Evolutionary conservation across 1,139 yeast species (phyloP).

Genomic region (Geotrichum reessii): DNA sequence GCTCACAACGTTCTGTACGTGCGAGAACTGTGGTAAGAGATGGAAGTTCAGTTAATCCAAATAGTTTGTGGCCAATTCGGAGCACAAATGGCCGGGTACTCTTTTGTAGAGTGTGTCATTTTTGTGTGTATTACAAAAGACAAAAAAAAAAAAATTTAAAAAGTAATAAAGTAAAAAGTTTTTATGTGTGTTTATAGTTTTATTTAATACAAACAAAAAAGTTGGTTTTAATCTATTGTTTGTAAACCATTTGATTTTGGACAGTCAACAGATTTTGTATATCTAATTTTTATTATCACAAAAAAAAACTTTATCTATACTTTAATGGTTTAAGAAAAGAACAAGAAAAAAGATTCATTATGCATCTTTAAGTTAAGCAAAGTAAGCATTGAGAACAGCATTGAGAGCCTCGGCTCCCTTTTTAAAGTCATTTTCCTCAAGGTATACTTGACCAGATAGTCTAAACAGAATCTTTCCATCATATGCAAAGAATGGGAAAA

Average conservation of each 20-base stretch:
- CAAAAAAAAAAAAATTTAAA: not conserved
- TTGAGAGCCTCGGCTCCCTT: constrained; percentile 39
- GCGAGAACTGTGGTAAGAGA: constrained; percentile 95
- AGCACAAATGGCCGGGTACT: not conserved
- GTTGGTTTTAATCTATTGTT: not conserved
- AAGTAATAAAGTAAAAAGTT: not conserved
- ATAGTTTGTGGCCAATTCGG: not conserved
- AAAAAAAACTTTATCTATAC: not conserved
- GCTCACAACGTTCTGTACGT: constrained; percentile 92
- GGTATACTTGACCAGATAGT: constrained; percentile 56
- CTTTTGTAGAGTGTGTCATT: not conserved
- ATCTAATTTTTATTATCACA: too few species aligned
- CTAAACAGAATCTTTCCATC: constrained; percentile 45
- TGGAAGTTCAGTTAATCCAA: constrained; percentile 65
- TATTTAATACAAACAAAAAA: not conserved
- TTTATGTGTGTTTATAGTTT: not conserved
- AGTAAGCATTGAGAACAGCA: constrained; percentile 20
- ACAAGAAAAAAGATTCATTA: not conserved
- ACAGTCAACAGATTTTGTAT: too few species aligned
- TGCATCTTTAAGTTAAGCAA: not conserved
- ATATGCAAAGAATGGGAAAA: constrained; percentile 44
- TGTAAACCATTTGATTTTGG: too few species aligned
- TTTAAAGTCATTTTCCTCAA: constrained; percentile 50
- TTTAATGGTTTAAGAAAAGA: too few species aligned
- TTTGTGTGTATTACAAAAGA: not conserved